These are phyloP conservation scores for Plantago elongata DNA, from an alignment of 257 asterid genomes.

Conservation along the genomic window DNA sequence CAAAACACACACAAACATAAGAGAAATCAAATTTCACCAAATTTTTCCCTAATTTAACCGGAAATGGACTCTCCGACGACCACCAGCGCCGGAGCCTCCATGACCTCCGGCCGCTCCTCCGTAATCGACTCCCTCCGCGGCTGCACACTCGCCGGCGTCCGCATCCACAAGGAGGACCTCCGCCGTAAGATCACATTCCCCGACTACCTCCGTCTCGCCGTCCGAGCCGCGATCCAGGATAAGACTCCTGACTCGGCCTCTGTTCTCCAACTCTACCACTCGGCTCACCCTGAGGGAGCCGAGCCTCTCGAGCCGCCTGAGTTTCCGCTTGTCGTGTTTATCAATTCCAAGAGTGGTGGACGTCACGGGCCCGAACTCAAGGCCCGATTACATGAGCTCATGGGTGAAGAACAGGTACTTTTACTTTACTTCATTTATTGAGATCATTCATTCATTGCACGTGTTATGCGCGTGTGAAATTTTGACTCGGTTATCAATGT, in stretches of 20 bases:
- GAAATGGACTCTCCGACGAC: conserved; percentile 35
- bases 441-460: no score
- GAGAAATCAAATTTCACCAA: background rate
- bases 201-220: conserved; percentile 63
- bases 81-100: conserved; percentile 20
- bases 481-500: no score
- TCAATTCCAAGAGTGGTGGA: conserved; percentile 88
- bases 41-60: background rate
- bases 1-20: background rate
- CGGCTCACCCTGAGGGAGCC: conserved; percentile 34
- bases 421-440: no score
- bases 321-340: conserved; percentile 73
- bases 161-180: conserved; percentile 63
- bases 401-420: conserved; percentile 91
- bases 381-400: conserved; percentile 72
- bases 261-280: conserved; percentile 33
- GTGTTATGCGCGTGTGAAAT: no score
- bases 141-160: conserved; percentile 58
- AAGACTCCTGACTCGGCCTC: conserved; percentile 41
- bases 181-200: conserved; percentile 63
- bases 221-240: conserved; percentile 63
- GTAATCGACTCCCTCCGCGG: conserved; percentile 62
- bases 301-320: conserved; percentile 41
- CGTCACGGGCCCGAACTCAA: conserved; percentile 90
- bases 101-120: conserved; percentile 67